Base-by-base conservation (phyloP, 2,329 filamentous ascomycete genomes). In the Apiospora sp. region DNA sequence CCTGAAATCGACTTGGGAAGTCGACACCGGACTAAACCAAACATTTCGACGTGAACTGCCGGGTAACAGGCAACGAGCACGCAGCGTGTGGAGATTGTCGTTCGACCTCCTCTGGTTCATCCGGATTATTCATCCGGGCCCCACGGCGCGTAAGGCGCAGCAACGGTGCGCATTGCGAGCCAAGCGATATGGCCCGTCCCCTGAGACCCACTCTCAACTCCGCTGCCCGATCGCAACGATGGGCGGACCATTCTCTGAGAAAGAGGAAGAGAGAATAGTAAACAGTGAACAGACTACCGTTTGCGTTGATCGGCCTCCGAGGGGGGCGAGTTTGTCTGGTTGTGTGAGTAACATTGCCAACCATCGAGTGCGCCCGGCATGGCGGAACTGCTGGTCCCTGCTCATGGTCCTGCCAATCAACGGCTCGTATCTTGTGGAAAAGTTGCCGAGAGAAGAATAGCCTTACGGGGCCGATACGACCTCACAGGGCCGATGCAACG, bases 111-210 rank as follows among this genome's bases (percentile, higher is more conserved):
- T 61, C 30, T 58, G 19, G 51, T 19, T 16, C 30, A 22, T 34
- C 54, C 54, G 54, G 16, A 4, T 12, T 37, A 16, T 22, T 5
- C 8, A 22, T 22, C 54, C 30, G 54, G 22, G 54, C 51, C 51
- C 51, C 51, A 58, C 51, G 51, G 16, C 27, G 54, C 54, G 54
- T 61, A 37, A 61, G 54, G 54, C 54, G 54, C 16, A 61, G 54
- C 14, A 13, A 3, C 30, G 27, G 51, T 22, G 5, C 27, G 27
- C 51, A 1, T 2, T 19, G 16, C 19, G 51, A 22, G 51, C 30
- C 27, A 61, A 61, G 30, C 30, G 30, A 22, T 22, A 34, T 48
- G 16, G 4, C 24, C 51, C 51, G 49, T 44, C 49, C 8, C n/a
- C 27, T 30, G 14, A 49, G 43, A 44, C 22, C 46, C 46, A 10